A percentile compares a stretch with the other conserved stretches of the same genome.
Conservation (phyloP, 202 grass and related monocot genomes). For the Dendrocalamus latiflorus region DNA sequence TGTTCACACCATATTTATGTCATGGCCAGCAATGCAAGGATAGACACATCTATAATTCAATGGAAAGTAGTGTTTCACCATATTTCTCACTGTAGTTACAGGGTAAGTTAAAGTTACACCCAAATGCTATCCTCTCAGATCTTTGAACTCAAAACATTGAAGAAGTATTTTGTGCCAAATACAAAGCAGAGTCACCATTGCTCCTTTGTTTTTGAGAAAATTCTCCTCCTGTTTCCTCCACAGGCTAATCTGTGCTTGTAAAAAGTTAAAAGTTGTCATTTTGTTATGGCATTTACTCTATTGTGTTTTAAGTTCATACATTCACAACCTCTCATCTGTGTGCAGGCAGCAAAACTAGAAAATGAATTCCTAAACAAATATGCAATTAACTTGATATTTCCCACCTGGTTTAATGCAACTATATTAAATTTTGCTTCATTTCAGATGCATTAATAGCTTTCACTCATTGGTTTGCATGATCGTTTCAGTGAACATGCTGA, state of each 20-base stretch:
- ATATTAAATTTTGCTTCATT: neutral
- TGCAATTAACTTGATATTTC: neutral
- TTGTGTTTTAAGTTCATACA: neutral
- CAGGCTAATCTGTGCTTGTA: neutral
- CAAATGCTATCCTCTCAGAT: neutral
- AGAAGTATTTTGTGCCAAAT: neutral
- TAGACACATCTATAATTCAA: neutral
- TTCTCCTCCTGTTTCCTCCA: neutral
- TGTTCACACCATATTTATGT: neutral
- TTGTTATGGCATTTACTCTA: neutral
- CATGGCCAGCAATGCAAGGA: neutral
- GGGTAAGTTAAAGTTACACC: neutral
- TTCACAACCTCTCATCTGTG: neutral
- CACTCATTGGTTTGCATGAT: constrained; percentile 13
- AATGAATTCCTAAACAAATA: neutral
- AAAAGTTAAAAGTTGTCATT: neutral
- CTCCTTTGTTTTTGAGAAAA: neutral
- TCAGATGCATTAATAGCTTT: neutral
- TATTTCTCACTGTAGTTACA: neutral
- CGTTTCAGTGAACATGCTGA: constrained; percentile 74
- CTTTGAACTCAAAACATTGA: neutral
- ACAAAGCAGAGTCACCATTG: neutral
- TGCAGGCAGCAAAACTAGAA: neutral
- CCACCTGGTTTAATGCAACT: neutral
- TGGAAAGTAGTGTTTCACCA: neutral